Evolutionary conservation across 2,329 filamentous ascomycete genomes (phyloP), one percentile per base, ranked within the genome.

Genomic region (Cladosporium sp.): DNA sequence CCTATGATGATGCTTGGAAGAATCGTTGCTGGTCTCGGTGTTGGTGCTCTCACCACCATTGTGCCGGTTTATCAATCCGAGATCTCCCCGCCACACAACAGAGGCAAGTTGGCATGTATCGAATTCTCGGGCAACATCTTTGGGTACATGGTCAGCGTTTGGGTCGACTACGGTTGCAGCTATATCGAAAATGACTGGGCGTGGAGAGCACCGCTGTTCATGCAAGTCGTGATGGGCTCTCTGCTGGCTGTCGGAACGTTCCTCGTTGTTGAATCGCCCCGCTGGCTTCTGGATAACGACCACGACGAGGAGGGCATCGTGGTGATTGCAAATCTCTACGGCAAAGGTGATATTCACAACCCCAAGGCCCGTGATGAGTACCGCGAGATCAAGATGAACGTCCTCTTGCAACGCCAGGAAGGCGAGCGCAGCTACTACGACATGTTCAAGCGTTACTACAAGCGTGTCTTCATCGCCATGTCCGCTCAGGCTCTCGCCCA

Each of bases 271-370:
- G 93, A 98, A 72, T 97, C 93, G 20, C 93, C 93, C 38, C 85
- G 92, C 74, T 98, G 93, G 93, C 82, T 98, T 7, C 77, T 98
- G 41, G 93, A 98, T 66, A 95, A 95, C 65, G 93, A 98, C 61
- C 88, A 96, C 63, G 93, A 98, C 64, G 93, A 98, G 68, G 93
- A 98, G 69, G 93, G 93, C 47, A 96, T 98, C 70, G 85, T 96
- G 22, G 93, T 98, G 42, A 97, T 98, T 72, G 93, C 93, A 53
- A 97, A 97, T 66, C 78, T 98, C 6, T 97, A 97, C 63, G 93
- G 93, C 49, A 89, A 87, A 64, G 93, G 93, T 53, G 93, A 98
- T 67, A 91, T 97, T 54, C 91, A 96, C 71, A 88, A 95, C 67
- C 74, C 85, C 52, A 93, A 94, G 69, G 93, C 93, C 1, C 83